Conservation (phyloP, 140 eudicot genomes). For the Senecio squalidus region DNA sequence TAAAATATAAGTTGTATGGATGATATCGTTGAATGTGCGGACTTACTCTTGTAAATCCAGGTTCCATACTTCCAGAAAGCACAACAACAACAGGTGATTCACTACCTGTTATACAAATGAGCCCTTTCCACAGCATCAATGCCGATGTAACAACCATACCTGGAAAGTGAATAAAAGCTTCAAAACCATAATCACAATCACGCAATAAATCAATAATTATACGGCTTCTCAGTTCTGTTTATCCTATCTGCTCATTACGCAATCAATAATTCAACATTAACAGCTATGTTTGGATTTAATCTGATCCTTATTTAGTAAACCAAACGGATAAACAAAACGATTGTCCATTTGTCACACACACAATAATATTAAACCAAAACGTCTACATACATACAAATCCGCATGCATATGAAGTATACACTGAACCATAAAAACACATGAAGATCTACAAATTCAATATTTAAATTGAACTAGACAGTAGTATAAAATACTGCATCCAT, state of each 20-base stretch:
- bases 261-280: background rate
- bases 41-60: slow-evolving; percentile 21
- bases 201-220: background rate
- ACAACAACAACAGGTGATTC: slow-evolving; percentile 17
- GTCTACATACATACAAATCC: no score
- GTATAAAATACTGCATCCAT: no score
- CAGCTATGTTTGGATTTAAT: background rate
- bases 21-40: background rate
- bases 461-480: no score
- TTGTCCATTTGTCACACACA: no score
- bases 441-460: no score
- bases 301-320: no score
- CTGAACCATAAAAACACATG: no score
- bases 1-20: background rate
- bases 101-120: slow-evolving; percentile 20
- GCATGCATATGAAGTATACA: no score
- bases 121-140: slow-evolving; percentile 22
- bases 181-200: background rate
- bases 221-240: background rate
- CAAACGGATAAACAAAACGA: no score
- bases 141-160: slow-evolving; percentile 17
- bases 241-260: background rate
- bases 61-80: slow-evolving; percentile 24
- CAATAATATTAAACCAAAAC: no score
- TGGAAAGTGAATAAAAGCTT: no score